Evolutionary conservation across 1,139 yeast species (phyloP).

Genomic region (Insectozyma bohioensis): DNA sequence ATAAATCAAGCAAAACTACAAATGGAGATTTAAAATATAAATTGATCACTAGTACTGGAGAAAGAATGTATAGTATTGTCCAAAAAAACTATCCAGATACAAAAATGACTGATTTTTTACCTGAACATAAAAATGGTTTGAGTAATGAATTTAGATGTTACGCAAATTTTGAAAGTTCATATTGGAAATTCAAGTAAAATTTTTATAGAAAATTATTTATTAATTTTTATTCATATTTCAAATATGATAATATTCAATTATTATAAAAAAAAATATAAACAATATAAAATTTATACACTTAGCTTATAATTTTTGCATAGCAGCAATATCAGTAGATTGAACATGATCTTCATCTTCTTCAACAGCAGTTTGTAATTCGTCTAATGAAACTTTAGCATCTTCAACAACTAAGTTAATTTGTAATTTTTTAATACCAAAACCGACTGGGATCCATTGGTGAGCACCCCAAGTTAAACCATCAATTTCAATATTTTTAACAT

Average conservation of each 20-base stretch:
- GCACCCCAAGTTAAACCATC: conserved; percentile 99
- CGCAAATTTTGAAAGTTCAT: conserved; percentile 61
- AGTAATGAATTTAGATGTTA: conserved; percentile 88
- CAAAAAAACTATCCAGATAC: conserved; percentile 62
- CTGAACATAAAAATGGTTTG: conserved; percentile 81
- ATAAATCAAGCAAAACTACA: conserved; percentile 32
- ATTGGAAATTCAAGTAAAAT: conserved; percentile 46
- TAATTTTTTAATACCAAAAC: conserved; percentile 99
- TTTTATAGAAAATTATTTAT: too few relatives aligned
- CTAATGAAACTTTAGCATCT: conserved; percentile 93
- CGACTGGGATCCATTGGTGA: conserved; percentile 92
- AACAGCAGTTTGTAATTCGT: conserved; percentile 78
- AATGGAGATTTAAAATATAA: conserved; percentile 47
- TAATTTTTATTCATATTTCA: too few relatives aligned
- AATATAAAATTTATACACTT: too few relatives aligned
- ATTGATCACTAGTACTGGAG: conserved; percentile 80
- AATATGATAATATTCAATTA: too few relatives aligned
- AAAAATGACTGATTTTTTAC: conserved; percentile 61
- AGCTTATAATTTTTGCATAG: conserved; percentile 92
- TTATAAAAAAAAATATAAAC: background rate
- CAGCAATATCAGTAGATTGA: conserved; percentile 97
- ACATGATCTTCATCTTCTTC: conserved; percentile 99
- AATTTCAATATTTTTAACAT: conserved; percentile 78
- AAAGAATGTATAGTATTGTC: conserved; percentile 71
- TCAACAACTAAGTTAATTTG: conserved; percentile 98